phyloP scores from a whole-genome alignment of 768 basidiomycete species.

The Naganishia antarctica region DNA sequence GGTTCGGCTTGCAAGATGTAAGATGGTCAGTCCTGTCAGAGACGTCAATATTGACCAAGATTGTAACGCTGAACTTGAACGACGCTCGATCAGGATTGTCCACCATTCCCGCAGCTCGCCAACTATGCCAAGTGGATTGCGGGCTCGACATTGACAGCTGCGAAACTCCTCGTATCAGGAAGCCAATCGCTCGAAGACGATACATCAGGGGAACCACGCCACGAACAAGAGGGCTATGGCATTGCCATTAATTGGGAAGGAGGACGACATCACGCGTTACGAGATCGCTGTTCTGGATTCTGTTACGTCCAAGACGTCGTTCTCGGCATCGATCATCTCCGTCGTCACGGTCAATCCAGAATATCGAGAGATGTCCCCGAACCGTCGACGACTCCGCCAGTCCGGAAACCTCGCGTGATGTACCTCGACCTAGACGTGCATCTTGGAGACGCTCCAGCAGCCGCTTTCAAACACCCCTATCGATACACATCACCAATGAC shows the following conservation, averaged over 20 bases:
- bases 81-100: conserved; percentile 60
- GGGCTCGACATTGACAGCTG: conserved; percentile 73
- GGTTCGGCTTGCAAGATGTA: conserved; percentile 18
- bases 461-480: conserved; percentile 53
- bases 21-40: conserved; percentile 1
- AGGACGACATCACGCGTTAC: conserved; percentile 82
- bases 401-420: conserved; percentile 59
- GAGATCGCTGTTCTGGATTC: conserved; percentile 74
- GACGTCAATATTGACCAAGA: not conserved
- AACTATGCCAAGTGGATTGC: conserved; percentile 69
- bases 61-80: not conserved
- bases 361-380: not conserved
- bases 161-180: conserved; percentile 56
- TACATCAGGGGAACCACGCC: too few relatives aligned
- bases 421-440: conserved; percentile 92
- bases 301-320: conserved; percentile 92
- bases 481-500: conserved; percentile 27
- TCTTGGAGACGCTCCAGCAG: conserved; percentile 80
- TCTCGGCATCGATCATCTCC: conserved; percentile 62
- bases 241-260: conserved; percentile 87
- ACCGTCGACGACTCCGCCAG: conserved; percentile 36
- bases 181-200: not conserved
- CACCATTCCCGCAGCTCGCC: conserved; percentile 64
- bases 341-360: conserved; percentile 27
- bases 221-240: conserved; percentile 50